These are phyloP conservation scores for Hypomontagnella submonticulosa DNA, from an alignment of 495 filamentous ascomycete species.

Conservation along the genomic window DNA sequence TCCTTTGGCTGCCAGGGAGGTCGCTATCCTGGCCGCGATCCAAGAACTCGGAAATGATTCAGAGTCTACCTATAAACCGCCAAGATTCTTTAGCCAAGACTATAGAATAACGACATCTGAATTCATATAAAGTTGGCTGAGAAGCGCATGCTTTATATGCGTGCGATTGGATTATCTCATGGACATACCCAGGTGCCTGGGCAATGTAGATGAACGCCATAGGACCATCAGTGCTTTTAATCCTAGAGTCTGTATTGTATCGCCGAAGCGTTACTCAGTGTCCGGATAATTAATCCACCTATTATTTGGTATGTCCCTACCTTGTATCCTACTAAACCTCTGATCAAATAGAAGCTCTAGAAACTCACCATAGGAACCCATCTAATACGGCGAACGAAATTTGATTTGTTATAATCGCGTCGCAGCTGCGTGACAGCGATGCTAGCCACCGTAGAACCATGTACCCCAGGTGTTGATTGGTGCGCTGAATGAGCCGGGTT, in stretches of 20 bases:
- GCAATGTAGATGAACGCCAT: not conserved
- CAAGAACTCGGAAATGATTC: slow-evolving; percentile 17
- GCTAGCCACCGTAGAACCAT: slow-evolving; percentile 13
- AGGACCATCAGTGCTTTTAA: not conserved
- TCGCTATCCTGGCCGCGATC: slow-evolving; percentile 28
- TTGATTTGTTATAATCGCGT: slow-evolving; percentile 22
- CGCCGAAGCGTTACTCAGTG: too few relatives aligned
- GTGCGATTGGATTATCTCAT: not conserved
- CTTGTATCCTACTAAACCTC: too few relatives aligned
- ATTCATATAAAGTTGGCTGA: slow-evolving; percentile 17
- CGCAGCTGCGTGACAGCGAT: slow-evolving; percentile 17
- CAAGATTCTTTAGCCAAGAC: slow-evolving; percentile 22
- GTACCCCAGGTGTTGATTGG: slow-evolving; percentile 27
- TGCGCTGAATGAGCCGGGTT: not conserved
- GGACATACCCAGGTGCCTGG: not conserved
- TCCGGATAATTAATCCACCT: too few relatives aligned
- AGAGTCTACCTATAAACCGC: slow-evolving; percentile 26
- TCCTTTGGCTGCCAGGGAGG: slow-evolving; percentile 4
- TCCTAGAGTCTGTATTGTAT: too few relatives aligned
- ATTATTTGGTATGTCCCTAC: too few relatives aligned
- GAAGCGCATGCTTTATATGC: not conserved
- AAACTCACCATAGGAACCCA: not conserved
- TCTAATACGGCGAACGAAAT: not conserved
- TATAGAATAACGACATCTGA: slow-evolving; percentile 13
- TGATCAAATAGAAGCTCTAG: not conserved